phyloP scores from a whole-genome alignment of 768 basidiomycete genomes.

The Mycena epipterygia region DNA sequence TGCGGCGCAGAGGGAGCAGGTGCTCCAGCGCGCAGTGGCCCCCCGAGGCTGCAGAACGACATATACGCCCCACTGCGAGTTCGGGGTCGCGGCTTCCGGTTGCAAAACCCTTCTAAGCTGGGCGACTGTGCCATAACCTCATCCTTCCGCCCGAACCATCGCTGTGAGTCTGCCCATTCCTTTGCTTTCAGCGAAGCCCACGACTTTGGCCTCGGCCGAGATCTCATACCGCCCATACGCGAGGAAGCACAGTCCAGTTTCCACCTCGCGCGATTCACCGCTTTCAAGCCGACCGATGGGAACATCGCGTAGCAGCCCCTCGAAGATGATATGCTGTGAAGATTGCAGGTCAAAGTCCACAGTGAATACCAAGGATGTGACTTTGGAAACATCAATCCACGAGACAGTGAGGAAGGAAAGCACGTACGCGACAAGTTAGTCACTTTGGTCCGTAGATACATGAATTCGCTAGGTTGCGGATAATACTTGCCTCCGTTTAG shows the following conservation, averaged over 20 bases:
- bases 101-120: background rate
- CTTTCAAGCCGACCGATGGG: conserved; percentile 72
- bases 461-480: conserved; percentile 71
- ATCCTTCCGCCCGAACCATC: conserved; percentile 43
- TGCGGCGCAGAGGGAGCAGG: conserved; percentile 18
- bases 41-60: background rate
- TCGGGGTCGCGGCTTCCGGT: background rate
- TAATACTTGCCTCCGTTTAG: conserved; percentile 59
- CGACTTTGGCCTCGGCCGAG: conserved; percentile 56
- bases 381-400: conserved; percentile 49
- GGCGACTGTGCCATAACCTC: conserved; percentile 13
- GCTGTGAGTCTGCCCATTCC: conserved; percentile 59
- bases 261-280: conserved; percentile 65
- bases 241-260: conserved; percentile 79
- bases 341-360: conserved; percentile 71
- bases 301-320: conserved; percentile 75
- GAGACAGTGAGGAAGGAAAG: background rate
- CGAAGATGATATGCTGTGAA: conserved; percentile 73
- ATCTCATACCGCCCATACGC: conserved; percentile 76
- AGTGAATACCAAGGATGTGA: conserved; percentile 63
- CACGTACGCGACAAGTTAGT: conserved; percentile 78
- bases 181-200: conserved; percentile 46
- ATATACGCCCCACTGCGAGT: background rate
- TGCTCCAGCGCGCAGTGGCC: background rate
- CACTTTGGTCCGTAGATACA: conserved; percentile 69